These are phyloP conservation scores for Rhodotorula babjevae DNA, from an alignment of 768 basidiomycete species.

Conservation along the genomic window DNA sequence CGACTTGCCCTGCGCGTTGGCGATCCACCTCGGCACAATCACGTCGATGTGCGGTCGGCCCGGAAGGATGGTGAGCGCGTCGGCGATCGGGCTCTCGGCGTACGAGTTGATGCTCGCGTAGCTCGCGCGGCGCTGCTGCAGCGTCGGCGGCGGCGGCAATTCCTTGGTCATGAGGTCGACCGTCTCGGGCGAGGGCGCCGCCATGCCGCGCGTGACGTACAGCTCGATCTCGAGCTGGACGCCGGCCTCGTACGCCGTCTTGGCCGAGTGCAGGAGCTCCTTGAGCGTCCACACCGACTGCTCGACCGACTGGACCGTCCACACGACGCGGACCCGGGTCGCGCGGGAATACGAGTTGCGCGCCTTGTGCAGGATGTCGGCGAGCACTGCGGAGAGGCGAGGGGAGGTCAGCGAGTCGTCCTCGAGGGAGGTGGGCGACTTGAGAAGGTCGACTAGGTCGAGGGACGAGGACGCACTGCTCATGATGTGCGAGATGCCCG, in stretches of 20 bases:
- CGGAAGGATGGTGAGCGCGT: constrained; percentile 17
- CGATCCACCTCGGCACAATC: constrained; percentile 22
- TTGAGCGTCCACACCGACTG: constrained; percentile 23
- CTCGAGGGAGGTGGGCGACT: not conserved
- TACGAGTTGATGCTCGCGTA: constrained; percentile 8
- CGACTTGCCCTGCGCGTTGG: constrained; percentile 18
- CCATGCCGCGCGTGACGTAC: constrained; percentile 29
- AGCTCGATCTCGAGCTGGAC: constrained; percentile 28
- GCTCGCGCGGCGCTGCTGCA: constrained; percentile 20
- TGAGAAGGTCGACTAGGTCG: too few species aligned
- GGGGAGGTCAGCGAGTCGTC: not conserved
- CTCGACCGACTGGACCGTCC: constrained; percentile 30
- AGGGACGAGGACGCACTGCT: constrained; percentile 5
- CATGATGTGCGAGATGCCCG: constrained; percentile 31
- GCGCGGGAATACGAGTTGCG: constrained; percentile 11
- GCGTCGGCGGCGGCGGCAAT: constrained; percentile 22
- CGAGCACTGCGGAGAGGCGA: constrained; percentile 10
- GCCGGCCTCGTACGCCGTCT: constrained; percentile 32
- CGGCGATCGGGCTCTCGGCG: constrained; percentile 22
- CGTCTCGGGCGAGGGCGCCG: constrained; percentile 18
- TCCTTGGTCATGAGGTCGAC: constrained; percentile 33
- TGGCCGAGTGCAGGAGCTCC: constrained; percentile 28
- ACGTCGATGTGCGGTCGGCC: constrained; percentile 13
- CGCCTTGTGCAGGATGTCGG: constrained; percentile 19
- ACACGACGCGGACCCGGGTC: constrained; percentile 13